A percentile compares a stretch with the other conserved stretches of the same genome.
Evolutionary conservation across 2,329 filamentous ascomycete species (phyloP).

Genomic region (Clonostachys chloroleuca): DNA sequence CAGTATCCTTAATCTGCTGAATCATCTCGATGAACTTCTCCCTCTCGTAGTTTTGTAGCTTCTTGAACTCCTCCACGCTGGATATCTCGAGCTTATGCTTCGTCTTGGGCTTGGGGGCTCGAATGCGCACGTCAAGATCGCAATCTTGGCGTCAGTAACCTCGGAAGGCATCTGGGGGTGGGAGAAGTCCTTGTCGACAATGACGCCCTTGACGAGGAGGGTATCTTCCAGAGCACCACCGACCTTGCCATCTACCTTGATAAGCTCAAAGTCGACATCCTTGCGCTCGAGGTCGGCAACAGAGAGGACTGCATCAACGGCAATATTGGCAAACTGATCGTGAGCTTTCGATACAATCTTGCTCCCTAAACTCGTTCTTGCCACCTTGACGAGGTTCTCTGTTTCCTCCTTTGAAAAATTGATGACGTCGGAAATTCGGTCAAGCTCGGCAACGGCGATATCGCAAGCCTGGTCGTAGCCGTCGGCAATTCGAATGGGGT

Average conservation of each 20-base stretch:
- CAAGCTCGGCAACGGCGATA: slow-evolving; percentile 87
- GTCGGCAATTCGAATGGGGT: slow-evolving; percentile 97
- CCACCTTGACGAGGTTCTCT: slow-evolving; percentile 86
- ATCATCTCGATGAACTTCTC: slow-evolving; percentile 99
- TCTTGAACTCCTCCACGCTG: slow-evolving; percentile 96
- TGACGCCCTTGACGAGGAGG: slow-evolving; percentile 92
- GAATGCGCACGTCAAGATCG: slow-evolving; percentile 95
- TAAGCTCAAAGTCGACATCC: slow-evolving; percentile 97
- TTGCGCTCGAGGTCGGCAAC: slow-evolving; percentile 94
- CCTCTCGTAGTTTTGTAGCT: slow-evolving; percentile 90
- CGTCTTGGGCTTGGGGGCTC: slow-evolving; percentile 98
- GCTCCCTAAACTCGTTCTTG: slow-evolving; percentile 91
- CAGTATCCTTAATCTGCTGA: slow-evolving; percentile 93
- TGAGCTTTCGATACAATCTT: slow-evolving; percentile 99
- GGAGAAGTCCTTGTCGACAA: slow-evolving; percentile 99
- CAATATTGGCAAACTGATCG: slow-evolving; percentile 96
- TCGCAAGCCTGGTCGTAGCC: slow-evolving; percentile 98
- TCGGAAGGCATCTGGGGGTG: slow-evolving; percentile 98
- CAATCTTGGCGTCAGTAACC: slow-evolving; percentile 92
- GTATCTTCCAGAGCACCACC: slow-evolving; percentile 92
- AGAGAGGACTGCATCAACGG: slow-evolving; percentile 92
- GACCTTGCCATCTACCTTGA: slow-evolving; percentile 99
- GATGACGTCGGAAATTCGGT: slow-evolving; percentile 88
- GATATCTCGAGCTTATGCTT: slow-evolving; percentile 99
- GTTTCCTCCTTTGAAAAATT: slow-evolving; percentile 78